Evolutionary conservation across 164 flowering plant genomes (phyloP).

Genomic region (Vitis cinerea): DNA sequence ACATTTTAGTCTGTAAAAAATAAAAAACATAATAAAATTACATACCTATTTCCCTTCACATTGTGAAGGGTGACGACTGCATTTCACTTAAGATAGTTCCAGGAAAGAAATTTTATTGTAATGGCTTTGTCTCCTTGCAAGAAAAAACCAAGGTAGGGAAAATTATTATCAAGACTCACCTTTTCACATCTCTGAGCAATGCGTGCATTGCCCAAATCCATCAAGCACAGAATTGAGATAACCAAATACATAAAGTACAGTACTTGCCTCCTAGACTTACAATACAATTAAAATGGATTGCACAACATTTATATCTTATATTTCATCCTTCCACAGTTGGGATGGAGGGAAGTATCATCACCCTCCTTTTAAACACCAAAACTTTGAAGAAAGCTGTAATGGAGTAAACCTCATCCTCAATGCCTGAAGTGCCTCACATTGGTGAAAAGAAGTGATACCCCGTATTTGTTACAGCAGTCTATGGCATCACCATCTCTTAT

Average conservation of each 20-base stretch:
- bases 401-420: constrained; percentile 20
- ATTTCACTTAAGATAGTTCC: too few relatives aligned
- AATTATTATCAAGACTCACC: neutral
- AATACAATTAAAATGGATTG: neutral
- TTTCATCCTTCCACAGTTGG: neutral
- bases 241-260: neutral
- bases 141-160: too few relatives aligned
- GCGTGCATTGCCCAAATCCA: neutral
- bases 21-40: too few relatives aligned
- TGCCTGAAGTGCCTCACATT: constrained; percentile 92
- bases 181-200: neutral
- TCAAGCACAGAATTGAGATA: neutral
- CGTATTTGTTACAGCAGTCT: constrained; percentile 91
- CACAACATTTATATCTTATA: too few relatives aligned
- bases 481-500: constrained; percentile 89
- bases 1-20: too few relatives aligned
- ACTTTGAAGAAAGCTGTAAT: neutral
- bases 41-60: too few relatives aligned
- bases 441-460: constrained; percentile 83
- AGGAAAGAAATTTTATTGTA: too few relatives aligned
- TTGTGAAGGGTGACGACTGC: too few relatives aligned
- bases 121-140: too few relatives aligned
- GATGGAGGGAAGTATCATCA: neutral
- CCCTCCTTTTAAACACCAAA: neutral
- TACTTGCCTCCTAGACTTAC: neutral